A percentile compares a stretch with the other conserved stretches of the same genome.
phyloP scores from a whole-genome alignment of 2,329 filamentous ascomycete species.

The Pseudogymnoascus sp. region DNA sequence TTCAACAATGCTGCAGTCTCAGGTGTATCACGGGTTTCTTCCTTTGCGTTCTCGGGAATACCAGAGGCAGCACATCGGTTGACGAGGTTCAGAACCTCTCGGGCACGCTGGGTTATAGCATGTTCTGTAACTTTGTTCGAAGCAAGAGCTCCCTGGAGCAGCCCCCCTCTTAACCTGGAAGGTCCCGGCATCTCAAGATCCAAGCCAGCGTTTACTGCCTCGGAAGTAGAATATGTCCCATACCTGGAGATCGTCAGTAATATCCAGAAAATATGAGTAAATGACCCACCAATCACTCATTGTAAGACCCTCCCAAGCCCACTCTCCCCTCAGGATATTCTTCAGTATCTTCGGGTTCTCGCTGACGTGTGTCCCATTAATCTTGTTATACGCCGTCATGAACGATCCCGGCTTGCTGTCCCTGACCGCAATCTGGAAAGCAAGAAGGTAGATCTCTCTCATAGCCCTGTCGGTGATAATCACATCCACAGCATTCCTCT shows the following conservation, averaged over 20 bases:
- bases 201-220: slow-evolving; percentile 27
- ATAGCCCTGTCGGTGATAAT: slow-evolving; percentile 49
- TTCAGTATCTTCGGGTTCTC: slow-evolving; percentile 46
- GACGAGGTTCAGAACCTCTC: slow-evolving; percentile 13
- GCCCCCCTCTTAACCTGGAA: slow-evolving; percentile 23
- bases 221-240: slow-evolving; percentile 22
- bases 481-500: slow-evolving; percentile 47
- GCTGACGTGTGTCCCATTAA: slow-evolving; percentile 49
- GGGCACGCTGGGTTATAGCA: slow-evolving; percentile 12
- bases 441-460: slow-evolving; percentile 50
- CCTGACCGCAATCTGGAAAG: slow-evolving; percentile 50
- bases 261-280: background rate
- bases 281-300: slow-evolving; percentile 50
- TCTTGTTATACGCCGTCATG: slow-evolving; percentile 53
- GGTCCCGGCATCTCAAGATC: slow-evolving; percentile 37
- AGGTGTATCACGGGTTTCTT: slow-evolving; percentile 14
- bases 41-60: slow-evolving; percentile 11
- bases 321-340: slow-evolving; percentile 46
- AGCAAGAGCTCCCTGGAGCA: slow-evolving; percentile 6
- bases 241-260: slow-evolving; percentile 9
- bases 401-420: slow-evolving; percentile 43
- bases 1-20: slow-evolving; percentile 38
- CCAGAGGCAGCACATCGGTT: background rate
- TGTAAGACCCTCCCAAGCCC: slow-evolving; percentile 49
- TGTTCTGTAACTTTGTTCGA: slow-evolving; percentile 5